Evolutionary conservation across 1,284 basidiomycete genomes (phyloP).

Genomic region (Malassezia caprae): DNA sequence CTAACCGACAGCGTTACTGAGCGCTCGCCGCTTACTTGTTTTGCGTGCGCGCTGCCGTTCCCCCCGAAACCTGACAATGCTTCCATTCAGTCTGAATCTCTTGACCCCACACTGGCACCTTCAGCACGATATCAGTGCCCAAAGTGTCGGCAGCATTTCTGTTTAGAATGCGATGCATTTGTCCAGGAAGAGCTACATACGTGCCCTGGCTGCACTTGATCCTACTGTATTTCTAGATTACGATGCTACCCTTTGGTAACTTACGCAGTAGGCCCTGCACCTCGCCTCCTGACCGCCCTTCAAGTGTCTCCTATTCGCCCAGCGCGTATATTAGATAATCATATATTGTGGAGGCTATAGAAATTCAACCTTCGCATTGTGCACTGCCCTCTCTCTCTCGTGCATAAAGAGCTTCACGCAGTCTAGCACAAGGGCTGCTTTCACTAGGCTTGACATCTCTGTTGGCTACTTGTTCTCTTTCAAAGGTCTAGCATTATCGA

Average conservation of each 20-base stretch:
- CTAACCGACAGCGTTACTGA: not conserved
- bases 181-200: conserved; percentile 40
- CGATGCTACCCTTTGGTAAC: not conserved
- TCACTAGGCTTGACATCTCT: not conserved
- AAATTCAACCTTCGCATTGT: not conserved
- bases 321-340: not conserved
- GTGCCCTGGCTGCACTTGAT: conserved; percentile 38
- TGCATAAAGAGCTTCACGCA: not conserved
- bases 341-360: not conserved
- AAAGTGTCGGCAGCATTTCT: conserved; percentile 34
- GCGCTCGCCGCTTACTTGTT: conserved; percentile 15
- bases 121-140: conserved; percentile 38
- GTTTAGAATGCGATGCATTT: conserved; percentile 45
- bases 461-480: not conserved
- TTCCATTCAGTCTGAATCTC: conserved; percentile 10
- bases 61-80: conserved; percentile 13
- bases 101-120: conserved; percentile 24
- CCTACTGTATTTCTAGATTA: not conserved
- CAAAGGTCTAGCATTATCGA: not conserved
- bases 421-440: not conserved
- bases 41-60: conserved; percentile 26
- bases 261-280: not conserved
- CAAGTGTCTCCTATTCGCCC: not conserved
- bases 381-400: not conserved
- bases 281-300: not conserved